These are phyloP conservation scores for Starmerella bombi DNA, from an alignment of 805 yeast species.

Conservation along the genomic window DNA sequence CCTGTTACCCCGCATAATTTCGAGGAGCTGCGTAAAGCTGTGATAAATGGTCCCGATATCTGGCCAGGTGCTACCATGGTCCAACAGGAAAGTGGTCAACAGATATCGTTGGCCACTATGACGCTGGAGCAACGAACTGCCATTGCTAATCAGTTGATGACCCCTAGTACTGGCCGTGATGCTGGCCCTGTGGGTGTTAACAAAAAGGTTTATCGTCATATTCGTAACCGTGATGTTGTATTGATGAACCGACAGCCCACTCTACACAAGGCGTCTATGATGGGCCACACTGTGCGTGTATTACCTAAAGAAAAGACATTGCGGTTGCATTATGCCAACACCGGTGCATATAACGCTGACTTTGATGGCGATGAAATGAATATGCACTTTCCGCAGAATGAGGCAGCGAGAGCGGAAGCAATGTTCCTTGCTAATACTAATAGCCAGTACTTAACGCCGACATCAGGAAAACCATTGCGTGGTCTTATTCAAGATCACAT, in stretches of 20 bases:
- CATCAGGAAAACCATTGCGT: slow-evolving; percentile 95
- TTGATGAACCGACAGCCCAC: slow-evolving; percentile 99
- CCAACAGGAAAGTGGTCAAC: slow-evolving; percentile 86
- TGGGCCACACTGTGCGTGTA: slow-evolving; percentile 97
- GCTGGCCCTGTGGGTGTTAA: slow-evolving; percentile 33
- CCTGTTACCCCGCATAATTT: slow-evolving; percentile 91
- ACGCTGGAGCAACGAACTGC: slow-evolving; percentile 88
- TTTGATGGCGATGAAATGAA: slow-evolving; percentile 99
- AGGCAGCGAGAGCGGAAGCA: slow-evolving; percentile 94
- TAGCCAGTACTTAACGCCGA: slow-evolving; percentile 93
- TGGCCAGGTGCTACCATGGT: slow-evolving; percentile 99
- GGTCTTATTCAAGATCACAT: slow-evolving; percentile 98
- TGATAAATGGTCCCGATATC: slow-evolving; percentile 89
- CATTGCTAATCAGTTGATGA: slow-evolving; percentile 80
- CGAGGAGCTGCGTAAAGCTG: slow-evolving; percentile 83
- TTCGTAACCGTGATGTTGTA: slow-evolving; percentile 88
- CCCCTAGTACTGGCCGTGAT: slow-evolving; percentile 38
- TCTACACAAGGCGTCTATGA: slow-evolving; percentile 97
- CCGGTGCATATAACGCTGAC: slow-evolving; percentile 98
- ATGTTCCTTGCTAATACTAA: slow-evolving; percentile 90
- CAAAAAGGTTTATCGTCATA: slow-evolving; percentile 90
- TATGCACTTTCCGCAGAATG: slow-evolving; percentile 98
- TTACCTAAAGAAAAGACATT: slow-evolving; percentile 94
- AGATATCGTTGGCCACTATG: slow-evolving; percentile 76
- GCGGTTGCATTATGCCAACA: slow-evolving; percentile 93